Evolutionary conservation across 2,329 filamentous ascomycete species (phyloP), one percentile per base, ranked within the genome.

Genomic region (Hymenoscyphus fructigenus): DNA sequence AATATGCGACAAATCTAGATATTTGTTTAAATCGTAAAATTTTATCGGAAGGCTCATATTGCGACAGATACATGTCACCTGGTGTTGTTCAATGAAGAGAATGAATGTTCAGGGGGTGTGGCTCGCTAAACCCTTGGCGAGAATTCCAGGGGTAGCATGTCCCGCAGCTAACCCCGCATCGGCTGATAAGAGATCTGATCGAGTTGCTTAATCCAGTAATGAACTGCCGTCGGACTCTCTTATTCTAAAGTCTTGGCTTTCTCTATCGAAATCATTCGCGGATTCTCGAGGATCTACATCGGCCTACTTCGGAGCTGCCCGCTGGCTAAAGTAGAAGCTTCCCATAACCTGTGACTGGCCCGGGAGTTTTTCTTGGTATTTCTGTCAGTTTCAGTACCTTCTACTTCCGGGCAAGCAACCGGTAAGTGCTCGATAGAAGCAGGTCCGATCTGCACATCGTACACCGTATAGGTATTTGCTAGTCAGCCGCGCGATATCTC

Each of bases 141-240:
- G 44, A 50, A 50, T 12, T 50, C 20, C 44, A 50, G 44, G 44
- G 44, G 10, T 50, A 23, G n/a, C 44, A 23, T 23, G 44, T 50
- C 44, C 44, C n/a, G n/a, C n/a, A 23, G 44, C n/a, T 50, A 23
- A 50, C 44, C 44, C 44, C 44, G 44, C 44, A 23, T 50, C 7
- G n/a, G 34, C 34, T 50, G 44, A 50, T 50, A 50, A 50, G 44
- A 50, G 44, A 47, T 20, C 44, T 50, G 44, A 50, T 23, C 44
- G n/a, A 50, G 44, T 50, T 50, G 44, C 44, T 23, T 23, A 15
- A 50, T 50, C 20, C 7, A 50, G 44, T 10, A 50, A 50, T 50
- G n/a, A 50, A 50, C n/a, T 9, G n/a, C n/a, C 20, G 7, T 50
- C 20, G 34, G 3, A 36, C 34, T 12, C 10, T 36, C 34, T 36